Evolutionary conservation across 2,329 filamentous ascomycete genomes (phyloP).

Genomic region (Emergomyces pasteurianus): DNA sequence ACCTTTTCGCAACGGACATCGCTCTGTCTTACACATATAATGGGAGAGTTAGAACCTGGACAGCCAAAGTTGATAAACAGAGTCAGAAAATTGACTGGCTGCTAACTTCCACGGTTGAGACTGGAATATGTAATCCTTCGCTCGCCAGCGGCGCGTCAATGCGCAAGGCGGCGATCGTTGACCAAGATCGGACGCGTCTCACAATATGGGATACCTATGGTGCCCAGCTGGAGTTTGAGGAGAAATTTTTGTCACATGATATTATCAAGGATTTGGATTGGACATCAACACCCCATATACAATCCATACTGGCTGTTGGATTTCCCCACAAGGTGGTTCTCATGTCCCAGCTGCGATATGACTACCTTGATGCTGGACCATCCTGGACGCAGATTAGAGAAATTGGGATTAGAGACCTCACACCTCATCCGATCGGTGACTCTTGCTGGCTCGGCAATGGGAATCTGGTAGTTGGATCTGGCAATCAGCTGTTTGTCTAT

Average conservation of each 20-base stretch:
- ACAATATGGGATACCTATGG: conserved; percentile 87
- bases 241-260: conserved; percentile 61
- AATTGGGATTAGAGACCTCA: conserved; percentile 67
- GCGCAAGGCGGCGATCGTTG: conserved; percentile 75
- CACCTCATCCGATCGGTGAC: conserved; percentile 82
- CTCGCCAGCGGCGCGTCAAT: conserved; percentile 76
- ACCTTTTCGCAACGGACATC: conserved; percentile 75
- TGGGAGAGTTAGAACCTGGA: conserved; percentile 74
- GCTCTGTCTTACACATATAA: conserved; percentile 70
- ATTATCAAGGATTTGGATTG: conserved; percentile 80
- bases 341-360: conserved; percentile 77
- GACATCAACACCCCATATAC: conserved; percentile 81
- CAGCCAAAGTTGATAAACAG: conserved; percentile 56
- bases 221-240: conserved; percentile 67
- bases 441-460: conserved; percentile 83
- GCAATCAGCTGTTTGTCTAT: conserved; percentile 82
- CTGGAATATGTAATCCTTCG: conserved; percentile 58
- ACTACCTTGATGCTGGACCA: conserved; percentile 79
- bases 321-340: conserved; percentile 77
- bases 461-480: conserved; percentile 74
- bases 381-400: conserved; percentile 80
- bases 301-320: conserved; percentile 83
- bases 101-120: conserved; percentile 69
- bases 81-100: conserved; percentile 64
- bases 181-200: conserved; percentile 57